Percentiles rank a stretch among this genome's conserved stretches.
Evolutionary conservation across 148 eudicot species (phyloP).

Genomic region (Simmondsia chinensis): DNA sequence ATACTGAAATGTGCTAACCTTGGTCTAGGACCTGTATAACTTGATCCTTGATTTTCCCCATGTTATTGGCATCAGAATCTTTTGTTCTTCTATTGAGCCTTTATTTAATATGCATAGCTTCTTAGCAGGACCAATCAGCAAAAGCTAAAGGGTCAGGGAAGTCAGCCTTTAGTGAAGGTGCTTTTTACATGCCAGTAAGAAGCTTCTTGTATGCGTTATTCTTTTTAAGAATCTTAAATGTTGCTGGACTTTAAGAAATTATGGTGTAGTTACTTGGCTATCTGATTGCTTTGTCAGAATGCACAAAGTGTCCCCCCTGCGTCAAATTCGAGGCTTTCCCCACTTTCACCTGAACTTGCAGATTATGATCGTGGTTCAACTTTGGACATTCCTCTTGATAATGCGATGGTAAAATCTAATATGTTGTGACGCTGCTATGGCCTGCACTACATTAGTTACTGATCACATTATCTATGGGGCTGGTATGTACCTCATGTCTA

Average conservation of each 20-base stretch:
- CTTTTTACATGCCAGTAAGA: conserved; percentile 68
- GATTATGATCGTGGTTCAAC: conserved; percentile 69
- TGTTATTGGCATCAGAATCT: neutral
- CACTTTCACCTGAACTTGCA: conserved; percentile 79
- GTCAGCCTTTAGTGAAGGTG: conserved; percentile 50
- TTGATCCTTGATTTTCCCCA: neutral
- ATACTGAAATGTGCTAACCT: no score
- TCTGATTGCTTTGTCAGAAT: conserved; percentile 23
- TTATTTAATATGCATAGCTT: no score
- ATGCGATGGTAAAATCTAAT: conserved; percentile 39
- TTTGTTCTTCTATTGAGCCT: neutral
- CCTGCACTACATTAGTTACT: no score
- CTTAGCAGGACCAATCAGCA: conserved; percentile 49
- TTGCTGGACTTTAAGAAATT: no score
- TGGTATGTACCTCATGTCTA: neutral
- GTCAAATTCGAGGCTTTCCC: conserved; percentile 49
- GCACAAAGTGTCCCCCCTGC: conserved; percentile 62
- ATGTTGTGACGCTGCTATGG: no score
- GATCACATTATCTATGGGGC: neutral
- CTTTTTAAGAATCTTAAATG: no score
- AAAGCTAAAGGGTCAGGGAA: conserved; percentile 36
- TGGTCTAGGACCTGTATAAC: no score
- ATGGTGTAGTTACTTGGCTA: no score
- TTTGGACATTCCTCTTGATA: conserved; percentile 75
- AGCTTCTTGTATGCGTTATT: no score